Base-by-base conservation (phyloP, 2,329 filamentous ascomycete species). In the Verticillium isaacii region DNA sequence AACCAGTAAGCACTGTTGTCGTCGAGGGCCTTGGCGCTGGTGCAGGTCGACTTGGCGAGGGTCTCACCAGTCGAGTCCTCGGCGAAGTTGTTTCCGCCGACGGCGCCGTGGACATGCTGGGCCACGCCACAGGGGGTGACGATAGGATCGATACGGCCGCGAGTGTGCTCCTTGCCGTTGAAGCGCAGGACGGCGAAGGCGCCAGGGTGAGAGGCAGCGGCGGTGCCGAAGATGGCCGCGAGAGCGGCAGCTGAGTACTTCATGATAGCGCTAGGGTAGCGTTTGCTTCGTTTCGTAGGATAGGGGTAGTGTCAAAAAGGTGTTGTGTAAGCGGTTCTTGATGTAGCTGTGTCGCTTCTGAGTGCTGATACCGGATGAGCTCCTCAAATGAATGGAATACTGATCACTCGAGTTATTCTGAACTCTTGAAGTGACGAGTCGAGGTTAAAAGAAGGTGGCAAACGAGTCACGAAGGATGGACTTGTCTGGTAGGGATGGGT, bases 1-100 rank as follows among this genome's bases (percentile, higher is more conserved):
- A 88, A 86, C 91, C 91, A 93, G 79, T 94, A 93, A 74, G 89
- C 89, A 67, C 85, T 89, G 71, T 86, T 80, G 75, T 93, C 90
- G 60, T 84, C 85, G 68, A 82, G 85, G 71, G 91, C 80, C 64
- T 82, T 81, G 72, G 90, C 89, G 37, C 88, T 91, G 57, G 86
- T 90, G 80, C 91, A 94, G 32, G 83, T 81, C 36, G 89, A 91
- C 61, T 80, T 72, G 63, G 79, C 64, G 32, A 90, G 80, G 56
- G 83, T 78, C 61, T 85, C 78, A 68, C 86, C 90, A 52, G 81
- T 85, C 70, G 89, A 86, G 60, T 75, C 80, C 66, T 85, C 77
- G 65, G 82, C 79, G 69, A 93, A 93, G 67, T 79, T 87, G 74
- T 85, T 89, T 62, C 88, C 89, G 54, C 88, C 90, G 75, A 89